Evolutionary conservation across 1,284 basidiomycete species (phyloP).

Genomic region (Athelia sp.): DNA sequence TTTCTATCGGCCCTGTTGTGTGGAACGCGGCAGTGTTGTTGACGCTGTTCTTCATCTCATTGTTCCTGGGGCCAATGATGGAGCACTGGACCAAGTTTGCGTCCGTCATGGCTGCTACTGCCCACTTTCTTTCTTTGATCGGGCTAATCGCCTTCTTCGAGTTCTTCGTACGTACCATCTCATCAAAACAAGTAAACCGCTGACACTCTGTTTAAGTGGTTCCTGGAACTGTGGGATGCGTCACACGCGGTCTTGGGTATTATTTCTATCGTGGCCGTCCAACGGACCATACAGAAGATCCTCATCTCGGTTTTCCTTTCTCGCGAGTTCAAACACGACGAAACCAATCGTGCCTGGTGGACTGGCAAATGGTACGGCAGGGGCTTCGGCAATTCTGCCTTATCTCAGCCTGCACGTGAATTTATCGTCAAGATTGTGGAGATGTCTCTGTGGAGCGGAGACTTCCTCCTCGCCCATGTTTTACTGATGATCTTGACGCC

Average conservation of each 20-base stretch:
- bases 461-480: constrained; percentile 81
- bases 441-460: constrained; percentile 91
- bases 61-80: constrained; percentile 91
- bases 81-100: constrained; percentile 85
- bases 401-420: constrained; percentile 93
- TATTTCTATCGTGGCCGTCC: constrained; percentile 82
- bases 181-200: too few relatives aligned
- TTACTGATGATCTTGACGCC: constrained; percentile 82
- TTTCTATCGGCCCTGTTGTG: constrained; percentile 91
- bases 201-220: constrained; percentile 69
- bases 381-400: constrained; percentile 81
- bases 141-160: constrained; percentile 90
- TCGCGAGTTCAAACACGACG: constrained; percentile 95
- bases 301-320: constrained; percentile 90
- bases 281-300: constrained; percentile 89
- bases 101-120: constrained; percentile 85
- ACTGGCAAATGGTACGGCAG: constrained; percentile 98
- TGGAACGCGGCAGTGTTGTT: constrained; percentile 93
- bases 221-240: constrained; percentile 94
- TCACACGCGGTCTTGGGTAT: constrained; percentile 90
- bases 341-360: constrained; percentile 98
- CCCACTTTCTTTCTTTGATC: constrained; percentile 75
- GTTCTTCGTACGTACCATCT: constrained; percentile 71
- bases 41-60: constrained; percentile 83
- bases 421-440: constrained; percentile 97